Conservation (phyloP, 495 filamentous ascomycete genomes). For the Podospora appendiculata region DNA sequence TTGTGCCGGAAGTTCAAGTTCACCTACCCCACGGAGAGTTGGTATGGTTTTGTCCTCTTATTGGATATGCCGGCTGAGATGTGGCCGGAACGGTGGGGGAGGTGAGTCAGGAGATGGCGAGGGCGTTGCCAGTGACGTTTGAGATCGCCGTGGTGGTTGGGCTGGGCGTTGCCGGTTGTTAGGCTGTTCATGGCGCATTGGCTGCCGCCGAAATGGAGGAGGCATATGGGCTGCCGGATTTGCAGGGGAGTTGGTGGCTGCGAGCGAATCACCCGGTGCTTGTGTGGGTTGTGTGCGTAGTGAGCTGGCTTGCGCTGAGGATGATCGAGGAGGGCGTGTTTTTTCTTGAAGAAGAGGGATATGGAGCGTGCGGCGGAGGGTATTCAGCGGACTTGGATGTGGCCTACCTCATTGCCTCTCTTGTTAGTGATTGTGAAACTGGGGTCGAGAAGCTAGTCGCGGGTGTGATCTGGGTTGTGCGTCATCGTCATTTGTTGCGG, state of each 20-base stretch:
- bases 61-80: conserved; percentile 3
- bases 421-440: too few species aligned
- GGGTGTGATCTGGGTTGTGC: too few species aligned
- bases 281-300: neutral
- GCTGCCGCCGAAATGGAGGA: neutral
- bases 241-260: neutral
- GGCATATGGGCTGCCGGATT: conserved; percentile 1
- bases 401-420: neutral
- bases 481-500: too few species aligned
- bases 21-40: too few species aligned
- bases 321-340: neutral
- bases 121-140: neutral
- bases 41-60: too few species aligned
- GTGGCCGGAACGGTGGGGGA: neutral
- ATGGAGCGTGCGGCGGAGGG: neutral
- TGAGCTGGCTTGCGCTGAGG: neutral
- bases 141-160: conserved; percentile 6
- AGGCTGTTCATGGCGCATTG: conserved; percentile 6
- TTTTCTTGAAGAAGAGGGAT: neutral
- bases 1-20: too few species aligned
- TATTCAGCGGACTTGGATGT: neutral
- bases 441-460: neutral
- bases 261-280: neutral
- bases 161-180: conserved; percentile 4
- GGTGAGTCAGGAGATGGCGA: neutral